Percentiles rank a stretch among this genome's conserved stretches.
These are phyloP conservation scores for Cetraspora pellucida DNA, from an alignment of 192 early-diverging fungal species.

Conservation along the genomic window DNA sequence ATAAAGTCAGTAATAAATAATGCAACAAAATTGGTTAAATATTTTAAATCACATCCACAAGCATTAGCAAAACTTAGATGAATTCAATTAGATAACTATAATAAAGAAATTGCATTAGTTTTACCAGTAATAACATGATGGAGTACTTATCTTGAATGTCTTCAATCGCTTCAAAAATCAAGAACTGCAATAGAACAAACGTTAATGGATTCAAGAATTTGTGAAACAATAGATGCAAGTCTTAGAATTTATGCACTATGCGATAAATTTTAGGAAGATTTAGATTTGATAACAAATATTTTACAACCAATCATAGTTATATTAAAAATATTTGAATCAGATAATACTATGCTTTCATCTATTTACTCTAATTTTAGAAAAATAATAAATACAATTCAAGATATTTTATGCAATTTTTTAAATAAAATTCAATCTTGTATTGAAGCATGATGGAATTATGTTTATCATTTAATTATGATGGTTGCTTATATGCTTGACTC, in stretches of 20 bases:
- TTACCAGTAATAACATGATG: slow-evolving; percentile 6
- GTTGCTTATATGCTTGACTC: slow-evolving; percentile 6
- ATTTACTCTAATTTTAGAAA: slow-evolving; percentile 1
- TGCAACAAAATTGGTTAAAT: background rate
- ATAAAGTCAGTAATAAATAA: background rate
- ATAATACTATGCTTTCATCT: background rate
- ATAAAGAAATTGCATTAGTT: background rate
- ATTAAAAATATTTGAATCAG: slow-evolving; percentile 17
- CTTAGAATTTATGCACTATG: no score
- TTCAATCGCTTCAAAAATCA: background rate
- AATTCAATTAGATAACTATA: background rate
- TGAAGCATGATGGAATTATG: background rate
- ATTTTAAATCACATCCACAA: background rate
- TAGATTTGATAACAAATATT: background rate
- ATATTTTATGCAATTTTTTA: background rate
- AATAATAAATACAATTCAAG: no score
- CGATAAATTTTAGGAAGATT: background rate
- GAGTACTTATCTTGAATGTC: background rate
- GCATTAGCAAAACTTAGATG: background rate
- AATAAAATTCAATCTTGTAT: background rate
- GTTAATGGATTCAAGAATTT: background rate
- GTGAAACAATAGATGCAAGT: no score
- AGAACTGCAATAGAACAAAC: background rate
- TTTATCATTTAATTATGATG: background rate
- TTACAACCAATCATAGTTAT: background rate